These are phyloP conservation scores for Saturnispora sanitii DNA, from an alignment of 805 yeast species.

Conservation along the genomic window DNA sequence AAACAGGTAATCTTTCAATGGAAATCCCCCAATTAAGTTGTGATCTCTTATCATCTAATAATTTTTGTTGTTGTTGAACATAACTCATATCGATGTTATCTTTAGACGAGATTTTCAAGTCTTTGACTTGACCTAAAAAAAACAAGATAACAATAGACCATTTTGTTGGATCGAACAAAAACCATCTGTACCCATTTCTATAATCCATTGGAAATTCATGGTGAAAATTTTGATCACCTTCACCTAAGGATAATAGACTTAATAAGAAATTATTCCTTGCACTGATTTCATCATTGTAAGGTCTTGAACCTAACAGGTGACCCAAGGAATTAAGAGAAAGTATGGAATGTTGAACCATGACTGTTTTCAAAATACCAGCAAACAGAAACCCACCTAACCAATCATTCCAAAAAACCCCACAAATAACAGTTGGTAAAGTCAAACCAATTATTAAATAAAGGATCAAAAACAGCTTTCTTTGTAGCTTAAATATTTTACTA, in stretches of 20 bases:
- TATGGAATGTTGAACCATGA: slow-evolving; percentile 69
- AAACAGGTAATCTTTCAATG: slow-evolving; percentile 71
- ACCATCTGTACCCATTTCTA: slow-evolving; percentile 61
- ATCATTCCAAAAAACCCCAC: slow-evolving; percentile 65
- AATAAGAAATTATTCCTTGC: slow-evolving; percentile 59
- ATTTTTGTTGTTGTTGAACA: slow-evolving; percentile 74
- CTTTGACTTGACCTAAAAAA: slow-evolving; percentile 47
- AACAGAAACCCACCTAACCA: slow-evolving; percentile 66
- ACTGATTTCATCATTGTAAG: slow-evolving; percentile 65
- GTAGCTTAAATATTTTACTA: slow-evolving; percentile 50
- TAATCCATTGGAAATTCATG: slow-evolving; percentile 93
- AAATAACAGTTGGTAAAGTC: slow-evolving; percentile 53
- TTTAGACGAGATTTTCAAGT: slow-evolving; percentile 45
- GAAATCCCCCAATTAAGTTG: slow-evolving; percentile 92
- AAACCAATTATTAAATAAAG: slow-evolving; percentile 39
- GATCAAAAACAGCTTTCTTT: slow-evolving; percentile 58
- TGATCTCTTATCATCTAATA: slow-evolving; percentile 65
- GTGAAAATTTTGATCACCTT: slow-evolving; percentile 87
- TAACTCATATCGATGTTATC: slow-evolving; percentile 60
- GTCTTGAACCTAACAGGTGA: slow-evolving; percentile 65
- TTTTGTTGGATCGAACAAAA: slow-evolving; percentile 82
- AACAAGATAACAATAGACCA: slow-evolving; percentile 50
- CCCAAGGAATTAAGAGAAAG: slow-evolving; percentile 76
- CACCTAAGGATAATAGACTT: slow-evolving; percentile 71
- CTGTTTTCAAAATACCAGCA: slow-evolving; percentile 67